Base-by-base conservation (phyloP, 495 filamentous ascomycete species). In the Lophiostoma macrostomum region DNA sequence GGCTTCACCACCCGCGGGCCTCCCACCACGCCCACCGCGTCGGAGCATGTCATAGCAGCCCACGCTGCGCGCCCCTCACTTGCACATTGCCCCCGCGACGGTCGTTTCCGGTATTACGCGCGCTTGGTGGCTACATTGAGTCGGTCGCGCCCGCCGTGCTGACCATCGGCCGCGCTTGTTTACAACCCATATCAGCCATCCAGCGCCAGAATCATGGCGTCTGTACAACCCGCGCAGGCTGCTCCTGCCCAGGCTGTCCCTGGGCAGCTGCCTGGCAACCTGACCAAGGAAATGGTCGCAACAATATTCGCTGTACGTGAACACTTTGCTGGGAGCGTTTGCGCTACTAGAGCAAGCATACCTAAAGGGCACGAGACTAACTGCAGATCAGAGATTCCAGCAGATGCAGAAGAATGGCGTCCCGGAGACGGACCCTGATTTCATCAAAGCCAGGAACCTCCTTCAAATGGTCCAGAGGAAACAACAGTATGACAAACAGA, bases 321-420 rank as follows among this genome's bases (percentile, higher is more conserved):
- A 37, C 25, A 3, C 22, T 12, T 30, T 28, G 24, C 38, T 30
- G 37, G n/a, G n/a, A n/a, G 11, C 16, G 4, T 35, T 24, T 13
- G 7, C 42, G 4, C 24, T 7, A 18, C 5, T 10, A 1, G 25
- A 28, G 22, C 37, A 34, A 34, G 41, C 52, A 42, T 51, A 12
- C n/a, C 44, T 20, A 22, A 13, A 38, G 24, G 8, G 12, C n/a
- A 5, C 34, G 22, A 25, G 14, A 28, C 20, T 7, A 18, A 35
- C 40, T 61, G 28, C 51, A 49, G 19, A 13, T n/a, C 25, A 95
- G 89, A 89, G 85, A 71, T 91, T 80, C 64, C 81, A 86, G 56
- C 83, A 87, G 68, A 83, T 96, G 83, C 86, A 87, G 74, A 73
- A 81, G 23, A 74, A 83, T 53, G 87, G 87, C 29, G 82, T 91